These are phyloP conservation scores for Plectosphaerella sp. DNA, from an alignment of 2,329 filamentous ascomycete genomes.

Conservation along the genomic window DNA sequence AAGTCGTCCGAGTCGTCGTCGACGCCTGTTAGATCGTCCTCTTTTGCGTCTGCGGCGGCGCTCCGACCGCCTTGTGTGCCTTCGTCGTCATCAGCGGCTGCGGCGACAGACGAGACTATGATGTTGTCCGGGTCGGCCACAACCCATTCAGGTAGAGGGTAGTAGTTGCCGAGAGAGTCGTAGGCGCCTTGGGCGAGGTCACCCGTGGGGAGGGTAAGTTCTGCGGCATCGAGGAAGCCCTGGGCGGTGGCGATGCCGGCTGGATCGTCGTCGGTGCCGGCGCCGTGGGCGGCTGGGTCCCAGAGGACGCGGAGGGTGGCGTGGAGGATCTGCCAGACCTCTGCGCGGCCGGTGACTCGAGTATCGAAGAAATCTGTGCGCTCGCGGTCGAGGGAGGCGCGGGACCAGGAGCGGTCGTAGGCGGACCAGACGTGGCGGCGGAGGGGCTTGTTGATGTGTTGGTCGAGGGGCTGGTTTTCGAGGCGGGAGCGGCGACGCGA, in stretches of 20 bases:
- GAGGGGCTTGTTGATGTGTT: conserved; percentile 69
- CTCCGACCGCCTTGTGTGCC: conserved; percentile 34
- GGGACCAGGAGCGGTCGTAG: conserved; percentile 63
- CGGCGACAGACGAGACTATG: too few species aligned
- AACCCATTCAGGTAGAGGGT: conserved; percentile 63
- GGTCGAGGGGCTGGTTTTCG: conserved; percentile 41
- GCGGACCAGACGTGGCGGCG: conserved; percentile 63
- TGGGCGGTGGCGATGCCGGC: conserved; percentile 65
- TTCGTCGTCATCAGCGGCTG: conserved; percentile 20
- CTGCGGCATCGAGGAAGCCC: conserved; percentile 72
- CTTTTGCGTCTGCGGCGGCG: conserved; percentile 22
- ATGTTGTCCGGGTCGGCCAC: conserved; percentile 61
- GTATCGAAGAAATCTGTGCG: conserved; percentile 88
- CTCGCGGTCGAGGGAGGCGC: conserved; percentile 63
- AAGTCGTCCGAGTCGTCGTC: conserved; percentile 18
- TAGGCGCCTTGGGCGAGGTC: conserved; percentile 69
- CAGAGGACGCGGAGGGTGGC: conserved; percentile 66
- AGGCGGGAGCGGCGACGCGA: conserved; percentile 25
- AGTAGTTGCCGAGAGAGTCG: conserved; percentile 66
- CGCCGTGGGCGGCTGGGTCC: conserved; percentile 39
- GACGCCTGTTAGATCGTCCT: conserved; percentile 35
- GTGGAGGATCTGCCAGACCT: conserved; percentile 76
- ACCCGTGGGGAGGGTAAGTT: conserved; percentile 69
- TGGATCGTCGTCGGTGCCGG: conserved; percentile 26
- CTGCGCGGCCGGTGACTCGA: conserved; percentile 68